Evolutionary conservation across 148 eudicot genomes (phyloP).

Genomic region (Pharnaceum exiguum): DNA sequence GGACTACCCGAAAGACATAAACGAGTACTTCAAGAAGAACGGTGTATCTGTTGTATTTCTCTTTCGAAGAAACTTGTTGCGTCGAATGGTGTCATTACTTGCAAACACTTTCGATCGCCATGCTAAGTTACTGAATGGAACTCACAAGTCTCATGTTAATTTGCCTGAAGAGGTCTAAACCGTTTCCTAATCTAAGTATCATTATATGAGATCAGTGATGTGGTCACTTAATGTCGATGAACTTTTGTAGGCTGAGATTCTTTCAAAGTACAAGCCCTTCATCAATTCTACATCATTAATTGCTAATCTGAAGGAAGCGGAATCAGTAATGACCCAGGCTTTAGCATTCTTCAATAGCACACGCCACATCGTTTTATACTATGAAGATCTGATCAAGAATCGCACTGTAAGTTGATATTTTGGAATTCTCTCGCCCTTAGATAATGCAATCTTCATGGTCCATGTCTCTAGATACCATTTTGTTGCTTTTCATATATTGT

Average conservation of each 20-base stretch:
- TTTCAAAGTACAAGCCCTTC: constrained; percentile 73
- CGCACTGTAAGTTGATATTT: constrained; percentile 70
- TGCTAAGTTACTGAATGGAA: constrained; percentile 76
- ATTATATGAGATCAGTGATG: not conserved
- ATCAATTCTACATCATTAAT: constrained; percentile 56
- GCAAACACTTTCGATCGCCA: constrained; percentile 76
- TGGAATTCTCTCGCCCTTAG: no score
- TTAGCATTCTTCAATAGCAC: constrained; percentile 60
- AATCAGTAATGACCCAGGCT: constrained; percentile 41
- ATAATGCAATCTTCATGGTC: not conserved
- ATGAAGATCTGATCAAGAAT: constrained; percentile 80
- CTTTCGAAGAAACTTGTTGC: constrained; percentile 76
- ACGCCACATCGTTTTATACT: constrained; percentile 66
- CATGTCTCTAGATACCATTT: no score
- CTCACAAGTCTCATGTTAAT: constrained; percentile 94
- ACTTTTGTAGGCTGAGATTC: constrained; percentile 62
- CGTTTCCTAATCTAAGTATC: constrained; percentile 1
- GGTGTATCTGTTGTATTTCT: constrained; percentile 77
- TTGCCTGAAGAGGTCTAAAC: constrained; percentile 61
- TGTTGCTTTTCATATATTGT: no score
- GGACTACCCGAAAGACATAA: constrained; percentile 63
- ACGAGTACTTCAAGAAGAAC: constrained; percentile 57
- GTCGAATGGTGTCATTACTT: constrained; percentile 84
- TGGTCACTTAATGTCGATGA: not conserved
- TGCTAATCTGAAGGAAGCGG: constrained; percentile 54